Evolutionary conservation across 2,329 filamentous ascomycete genomes (phyloP).

Genomic region (Macrophomina pseudophaseolina): DNA sequence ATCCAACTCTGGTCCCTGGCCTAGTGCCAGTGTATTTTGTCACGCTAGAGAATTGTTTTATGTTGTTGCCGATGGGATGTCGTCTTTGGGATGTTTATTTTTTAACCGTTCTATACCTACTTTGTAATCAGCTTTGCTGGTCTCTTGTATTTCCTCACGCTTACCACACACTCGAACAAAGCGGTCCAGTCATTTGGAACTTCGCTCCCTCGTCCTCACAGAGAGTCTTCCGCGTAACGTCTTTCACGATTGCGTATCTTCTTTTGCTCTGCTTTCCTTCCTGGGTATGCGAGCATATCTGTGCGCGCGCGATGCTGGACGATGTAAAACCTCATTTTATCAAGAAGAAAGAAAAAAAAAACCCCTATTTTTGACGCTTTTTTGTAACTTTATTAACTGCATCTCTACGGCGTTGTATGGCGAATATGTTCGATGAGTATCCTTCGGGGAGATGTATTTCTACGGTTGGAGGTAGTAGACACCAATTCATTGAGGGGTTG

Average conservation of each 20-base stretch:
- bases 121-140: constrained; percentile 18
- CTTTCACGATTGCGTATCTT: background rate
- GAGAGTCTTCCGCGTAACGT: background rate
- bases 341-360: too few relatives aligned
- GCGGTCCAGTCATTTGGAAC: background rate
- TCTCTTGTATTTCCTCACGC: background rate
- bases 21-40: background rate
- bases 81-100: background rate
- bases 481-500: too few relatives aligned
- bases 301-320: background rate
- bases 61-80: constrained; percentile 19
- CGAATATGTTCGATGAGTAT: constrained; percentile 16
- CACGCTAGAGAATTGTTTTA: background rate
- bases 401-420: constrained; percentile 2
- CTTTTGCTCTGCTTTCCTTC: too few relatives aligned
- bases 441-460: background rate
- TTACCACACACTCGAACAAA: background rate
- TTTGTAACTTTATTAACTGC: background rate
- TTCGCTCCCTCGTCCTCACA: background rate
- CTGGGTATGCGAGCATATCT: too few relatives aligned
- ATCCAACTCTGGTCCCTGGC: background rate
- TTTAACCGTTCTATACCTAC: constrained; percentile 15
- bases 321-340: background rate
- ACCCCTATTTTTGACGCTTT: constrained; percentile 5
- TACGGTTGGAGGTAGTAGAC: background rate